Base-by-base conservation (phyloP, 108 stramenopile species). In the Skeletonema tropicum region DNA sequence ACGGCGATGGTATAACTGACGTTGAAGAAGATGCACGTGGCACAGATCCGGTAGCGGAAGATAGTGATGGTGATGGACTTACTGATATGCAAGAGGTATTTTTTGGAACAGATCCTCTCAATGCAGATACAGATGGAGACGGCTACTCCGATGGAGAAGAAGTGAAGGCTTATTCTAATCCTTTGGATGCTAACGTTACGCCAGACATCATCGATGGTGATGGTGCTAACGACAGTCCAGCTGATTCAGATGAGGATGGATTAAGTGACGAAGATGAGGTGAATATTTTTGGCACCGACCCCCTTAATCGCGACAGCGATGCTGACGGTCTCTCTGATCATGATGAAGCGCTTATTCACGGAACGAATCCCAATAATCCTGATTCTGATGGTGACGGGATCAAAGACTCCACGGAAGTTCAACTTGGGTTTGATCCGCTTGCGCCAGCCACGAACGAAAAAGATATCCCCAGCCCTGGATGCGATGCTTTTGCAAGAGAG, bases 361-460 rank as follows among this genome's bases (percentile, higher is more conserved):
- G 66, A 12, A 74, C 73, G 5, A 23, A 69, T 38, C 73, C 73
- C 32, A 17, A 31, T 31, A 58, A 23, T 10, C 10, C 57, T 23
- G 73, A 74, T 31, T 57, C 26, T 9, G 73, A 74, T 38, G 68
- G 68, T 11, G 73, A 74, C 14, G 73, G 73, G 31, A 15, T 74
- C 31, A 60, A 21, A 4, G 73, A 74, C 36, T 55, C 14, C 6
- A 10, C 26, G 23, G 74, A 74, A 21, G 23, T 68, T 32, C 8
- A 64, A 31, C 41, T 46, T n/a, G 71, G 71, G 13, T 48, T 45
- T 38, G 64, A 72, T 33, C 71, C 71, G 10, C 46, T 48, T 11
- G 12, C 48, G 19, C 46, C 49, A 21, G 15, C 61, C 61, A 17
- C 3, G 2, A 38, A 62, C 12, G 61, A 62, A 8, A 21, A 14